Evolutionary conservation across 2,329 filamentous ascomycete genomes (phyloP).

Genomic region (Cladophialophora immunda): DNA sequence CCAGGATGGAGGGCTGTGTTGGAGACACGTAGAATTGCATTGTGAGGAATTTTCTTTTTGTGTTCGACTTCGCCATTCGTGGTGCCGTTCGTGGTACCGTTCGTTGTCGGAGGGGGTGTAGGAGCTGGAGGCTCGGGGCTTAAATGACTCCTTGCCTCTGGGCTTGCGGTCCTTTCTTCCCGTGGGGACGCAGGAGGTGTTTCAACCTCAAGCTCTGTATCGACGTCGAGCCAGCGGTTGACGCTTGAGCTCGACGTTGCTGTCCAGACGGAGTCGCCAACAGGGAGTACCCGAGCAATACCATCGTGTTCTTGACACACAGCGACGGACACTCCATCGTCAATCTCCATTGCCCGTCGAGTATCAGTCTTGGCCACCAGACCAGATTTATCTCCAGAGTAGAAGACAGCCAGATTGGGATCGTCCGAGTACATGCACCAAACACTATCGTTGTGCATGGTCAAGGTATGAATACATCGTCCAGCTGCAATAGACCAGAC

Average conservation of each 20-base stretch:
- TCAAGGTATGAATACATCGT: slow-evolving; percentile 95
- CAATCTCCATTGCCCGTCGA: slow-evolving; percentile 76
- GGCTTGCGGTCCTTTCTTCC: slow-evolving; percentile 60
- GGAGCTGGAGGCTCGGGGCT: slow-evolving; percentile 40
- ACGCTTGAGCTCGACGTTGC: slow-evolving; percentile 90
- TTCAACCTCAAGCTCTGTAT: slow-evolving; percentile 76
- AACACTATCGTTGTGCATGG: slow-evolving; percentile 98
- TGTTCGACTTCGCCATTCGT: slow-evolving; percentile 40
- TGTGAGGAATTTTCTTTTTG: slow-evolving; percentile 73
- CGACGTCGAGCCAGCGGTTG: slow-evolving; percentile 88
- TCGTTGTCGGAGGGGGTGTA: slow-evolving; percentile 42
- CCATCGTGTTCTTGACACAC: slow-evolving; percentile 89
- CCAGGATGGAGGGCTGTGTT: slow-evolving; percentile 81
- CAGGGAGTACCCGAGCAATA: slow-evolving; percentile 65
- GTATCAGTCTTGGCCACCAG: slow-evolving; percentile 97
- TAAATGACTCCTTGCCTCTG: slow-evolving; percentile 19
- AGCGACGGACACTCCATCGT: slow-evolving; percentile 90
- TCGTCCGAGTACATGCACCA: slow-evolving; percentile 95
- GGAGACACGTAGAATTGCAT: slow-evolving; percentile 81
- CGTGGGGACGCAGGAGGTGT: slow-evolving; percentile 61
- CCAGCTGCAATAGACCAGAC: slow-evolving; percentile 96
- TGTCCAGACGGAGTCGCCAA: slow-evolving; percentile 85
- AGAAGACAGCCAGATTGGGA: slow-evolving; percentile 86
- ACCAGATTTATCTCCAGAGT: slow-evolving; percentile 91
- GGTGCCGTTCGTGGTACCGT: slow-evolving; percentile 36